A percentile compares a stretch with the other conserved stretches of the same genome.
phyloP scores from a whole-genome alignment of 2,329 filamentous ascomycete species.

The Botrytis deweyae region DNA sequence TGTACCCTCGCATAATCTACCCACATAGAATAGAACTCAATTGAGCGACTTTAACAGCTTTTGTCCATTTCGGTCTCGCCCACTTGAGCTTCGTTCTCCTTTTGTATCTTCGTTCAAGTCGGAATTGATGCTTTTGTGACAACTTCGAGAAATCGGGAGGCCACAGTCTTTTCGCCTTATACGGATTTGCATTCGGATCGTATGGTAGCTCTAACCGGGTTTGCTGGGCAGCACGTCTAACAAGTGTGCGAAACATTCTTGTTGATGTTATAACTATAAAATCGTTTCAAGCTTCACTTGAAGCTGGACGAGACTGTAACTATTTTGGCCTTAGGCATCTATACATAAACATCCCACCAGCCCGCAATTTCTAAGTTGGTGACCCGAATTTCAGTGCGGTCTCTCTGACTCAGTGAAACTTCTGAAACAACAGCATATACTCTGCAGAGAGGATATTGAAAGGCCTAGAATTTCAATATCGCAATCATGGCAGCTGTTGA shows the following conservation, averaged over 20 bases:
- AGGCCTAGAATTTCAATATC: conserved; percentile 9
- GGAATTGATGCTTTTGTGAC: conserved; percentile 69
- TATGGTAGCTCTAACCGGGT: conserved; percentile 39
- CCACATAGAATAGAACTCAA: conserved; percentile 37
- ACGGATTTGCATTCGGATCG: conserved; percentile 51
- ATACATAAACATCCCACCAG: conserved; percentile 25
- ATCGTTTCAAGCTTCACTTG: neutral
- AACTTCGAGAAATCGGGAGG: conserved; percentile 73
- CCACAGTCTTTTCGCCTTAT: conserved; percentile 70
- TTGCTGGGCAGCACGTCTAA: conserved; percentile 44
- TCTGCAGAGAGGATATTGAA: conserved; percentile 20
- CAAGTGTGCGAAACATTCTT: conserved; percentile 49
- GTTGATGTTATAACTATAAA: conserved; percentile 27
- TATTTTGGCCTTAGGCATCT: conserved; percentile 24
- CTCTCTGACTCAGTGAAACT: conserved; percentile 27
- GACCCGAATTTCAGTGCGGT: conserved; percentile 20
- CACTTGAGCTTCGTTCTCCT: conserved; percentile 63
- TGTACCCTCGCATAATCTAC: conserved; percentile 20
- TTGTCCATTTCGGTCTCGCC: conserved; percentile 63
- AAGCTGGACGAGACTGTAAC: neutral
- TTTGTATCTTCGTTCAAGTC: conserved; percentile 77
- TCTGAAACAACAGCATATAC: conserved; percentile 3
- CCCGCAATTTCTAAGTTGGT: conserved; percentile 18
- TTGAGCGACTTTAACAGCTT: conserved; percentile 64
- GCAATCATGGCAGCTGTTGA: conserved; percentile 47